Percentiles rank a stretch among this genome's conserved stretches.
Evolutionary conservation across 2,329 filamentous ascomycete species (phyloP).

Genomic region (Penicillium occitanis): DNA sequence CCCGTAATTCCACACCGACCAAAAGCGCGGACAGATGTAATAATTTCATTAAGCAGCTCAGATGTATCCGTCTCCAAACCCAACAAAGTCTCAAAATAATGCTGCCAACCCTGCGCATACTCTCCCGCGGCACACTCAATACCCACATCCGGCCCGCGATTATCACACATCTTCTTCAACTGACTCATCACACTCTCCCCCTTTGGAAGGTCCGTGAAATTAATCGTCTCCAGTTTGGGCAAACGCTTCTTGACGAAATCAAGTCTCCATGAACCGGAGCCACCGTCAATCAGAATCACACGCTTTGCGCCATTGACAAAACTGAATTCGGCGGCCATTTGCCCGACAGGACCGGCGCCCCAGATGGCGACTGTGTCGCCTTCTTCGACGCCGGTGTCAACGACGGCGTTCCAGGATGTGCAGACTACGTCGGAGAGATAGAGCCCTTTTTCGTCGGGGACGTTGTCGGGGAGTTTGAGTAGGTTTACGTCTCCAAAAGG

Average conservation of each 20-base stretch:
- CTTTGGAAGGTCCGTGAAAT: constrained; percentile 65
- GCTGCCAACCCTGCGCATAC: constrained; percentile 62
- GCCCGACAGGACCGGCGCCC: constrained; percentile 83
- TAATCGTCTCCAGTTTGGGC: constrained; percentile 65
- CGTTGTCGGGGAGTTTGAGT: constrained; percentile 71
- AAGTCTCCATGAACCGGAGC: constrained; percentile 61
- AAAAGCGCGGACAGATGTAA: constrained; percentile 55
- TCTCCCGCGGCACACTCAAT: constrained; percentile 68
- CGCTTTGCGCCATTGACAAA: constrained; percentile 70
- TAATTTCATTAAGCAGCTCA: constrained; percentile 58
- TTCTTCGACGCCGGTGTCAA: constrained; percentile 77
- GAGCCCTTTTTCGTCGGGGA: constrained; percentile 81
- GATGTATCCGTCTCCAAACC: constrained; percentile 83
- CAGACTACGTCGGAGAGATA: constrained; percentile 78
- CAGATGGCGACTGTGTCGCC: constrained; percentile 78
- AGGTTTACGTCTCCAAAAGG: constrained; percentile 79
- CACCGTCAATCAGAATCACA: constrained; percentile 77
- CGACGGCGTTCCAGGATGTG: constrained; percentile 78
- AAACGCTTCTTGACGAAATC: constrained; percentile 66
- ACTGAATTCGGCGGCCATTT: constrained; percentile 69
- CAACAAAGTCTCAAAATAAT: constrained; percentile 58
- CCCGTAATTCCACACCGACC: constrained; percentile 75
- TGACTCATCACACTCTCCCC: constrained; percentile 66
- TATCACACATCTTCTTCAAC: constrained; percentile 69
- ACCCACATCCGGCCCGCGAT: constrained; percentile 69